A percentile compares a stretch with the other conserved stretches of the same genome.
Evolutionary conservation across 179 eudicot species (phyloP).

Genomic region (Drosera spatulata): DNA sequence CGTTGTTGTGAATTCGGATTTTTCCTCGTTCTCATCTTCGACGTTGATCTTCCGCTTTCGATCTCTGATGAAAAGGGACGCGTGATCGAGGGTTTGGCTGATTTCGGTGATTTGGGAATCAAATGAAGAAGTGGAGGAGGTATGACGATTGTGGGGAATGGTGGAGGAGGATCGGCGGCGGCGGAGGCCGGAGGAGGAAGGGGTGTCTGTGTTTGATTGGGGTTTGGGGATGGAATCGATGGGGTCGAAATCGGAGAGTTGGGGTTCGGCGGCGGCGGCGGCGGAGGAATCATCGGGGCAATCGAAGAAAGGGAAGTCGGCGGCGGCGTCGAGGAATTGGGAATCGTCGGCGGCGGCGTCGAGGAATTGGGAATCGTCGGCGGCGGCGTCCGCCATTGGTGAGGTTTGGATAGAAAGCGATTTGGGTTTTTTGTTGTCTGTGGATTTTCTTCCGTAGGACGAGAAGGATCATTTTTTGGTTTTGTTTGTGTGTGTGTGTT

Average conservation of each 20-base stretch:
- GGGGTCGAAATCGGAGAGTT: constrained; percentile 11
- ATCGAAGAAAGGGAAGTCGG: constrained; percentile 62
- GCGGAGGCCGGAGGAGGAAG: constrained; percentile 9
- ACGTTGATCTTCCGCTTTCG: no score
- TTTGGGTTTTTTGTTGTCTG: no score
- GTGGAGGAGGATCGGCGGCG: constrained; percentile 27
- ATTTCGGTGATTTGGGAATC: constrained; percentile 9
- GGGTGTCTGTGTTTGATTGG: constrained; percentile 4
- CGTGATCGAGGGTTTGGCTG: constrained; percentile 5
- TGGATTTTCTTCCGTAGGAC: no score
- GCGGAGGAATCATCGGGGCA: constrained; percentile 13
- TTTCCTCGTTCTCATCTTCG: no score
- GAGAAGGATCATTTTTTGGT: no score
- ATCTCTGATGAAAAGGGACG: no score
- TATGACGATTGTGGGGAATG: background rate
- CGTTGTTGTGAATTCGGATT: background rate
- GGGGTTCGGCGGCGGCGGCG: constrained; percentile 7
- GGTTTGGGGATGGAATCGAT: constrained; percentile 1
- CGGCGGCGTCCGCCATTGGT: constrained; percentile 30
- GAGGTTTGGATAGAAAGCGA: background rate
- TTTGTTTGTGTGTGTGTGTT: no score
- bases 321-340: constrained; percentile 17
- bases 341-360: constrained; percentile 9
- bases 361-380: background rate
- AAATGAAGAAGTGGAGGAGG: constrained; percentile 5